Evolutionary conservation across 805 yeast genomes (phyloP), one percentile per base, ranked within the genome.

Genomic region (Starmerella etchellsii): DNA sequence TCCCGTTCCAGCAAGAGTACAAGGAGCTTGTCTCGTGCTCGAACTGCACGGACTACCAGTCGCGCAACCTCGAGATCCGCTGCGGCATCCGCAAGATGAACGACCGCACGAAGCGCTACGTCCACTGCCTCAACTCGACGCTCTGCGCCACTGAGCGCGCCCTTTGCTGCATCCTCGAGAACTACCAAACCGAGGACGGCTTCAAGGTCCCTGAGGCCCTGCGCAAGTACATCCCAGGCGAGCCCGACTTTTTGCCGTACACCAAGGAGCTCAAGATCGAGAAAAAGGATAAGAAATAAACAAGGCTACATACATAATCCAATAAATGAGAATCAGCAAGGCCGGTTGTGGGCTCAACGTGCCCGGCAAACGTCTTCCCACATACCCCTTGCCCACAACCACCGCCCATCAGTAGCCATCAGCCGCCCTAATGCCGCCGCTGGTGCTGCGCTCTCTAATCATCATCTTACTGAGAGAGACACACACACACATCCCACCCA

Each of bases 31-130:
- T 91, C 42, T 84, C 95, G 16, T 88, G 97, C 70, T 88, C 97
- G 44, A 91, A 91, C 74, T 91, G 98, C 76, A 91, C 98, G 46
- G 98, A 91, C 68, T 91, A 91, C 67, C 98, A 91, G 71, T 83
- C 97, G 40, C 81, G 98, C 71, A 88, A 88, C 73, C 73, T 91
- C 61, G 98, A 91, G 71, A 91, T 91, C 60, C 81, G 98, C 74
- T 91, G 96, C 65, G 98, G 98, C 63, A 82, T 91, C 58, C 87
- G 88, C 71, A 83, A 88, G 67, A 76, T 78, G 70, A 83, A 84
- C 65, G 95, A 87, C 67, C 78, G 78, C 56, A 95, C 85, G 61
- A 91, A 91, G 83, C 87, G 81, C 65, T 91, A 91, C 65, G 98
- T 91, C 46, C 98, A 91, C 67, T 91, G 98, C 70, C 74, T 91